Evolutionary conservation across 2,329 filamentous ascomycete genomes (phyloP), one percentile per base, ranked within the genome.

Genomic region (Zymoseptoria crescenta): DNA sequence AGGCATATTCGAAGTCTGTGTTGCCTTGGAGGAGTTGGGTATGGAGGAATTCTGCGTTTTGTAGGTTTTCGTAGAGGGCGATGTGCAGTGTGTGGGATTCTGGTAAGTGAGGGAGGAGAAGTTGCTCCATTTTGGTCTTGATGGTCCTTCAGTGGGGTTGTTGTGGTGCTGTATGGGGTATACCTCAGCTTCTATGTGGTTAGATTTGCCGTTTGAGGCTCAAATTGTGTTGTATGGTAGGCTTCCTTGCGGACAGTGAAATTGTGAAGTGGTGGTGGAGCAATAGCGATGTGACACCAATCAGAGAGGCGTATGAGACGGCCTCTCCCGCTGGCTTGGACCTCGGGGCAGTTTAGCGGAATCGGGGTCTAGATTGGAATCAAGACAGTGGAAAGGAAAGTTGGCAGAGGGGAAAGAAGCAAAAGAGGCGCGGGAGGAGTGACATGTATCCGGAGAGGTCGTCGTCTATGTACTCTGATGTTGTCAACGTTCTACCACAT

Each of bases 11-110:
- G 68, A 92, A 97, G 8, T 87, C 86, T 9, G 83, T 70, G 71
- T 97, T 96, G 56, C 89, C 88, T 5, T 84, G 82, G n/a, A 97
- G 80, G 4, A 99, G 83, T 76, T 96, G 92, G 66, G 87, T 80
- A 56, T 91, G 87, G 50, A 99, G 79, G 69, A 87, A 91, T 0
- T 82, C 75, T 9, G 91, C 83, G 73, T 99, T 99, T 62, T 82
- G 73, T 58, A 97, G 83, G 72, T 89, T 78, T 21, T 79, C 82
- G 77, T 94, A 96, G 30, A 96, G 77, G 50, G 84, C 86, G 54
- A 90, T 76, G 73, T 94, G 86, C 29, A 96, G 78, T 6, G 83
- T 80, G 71, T 91, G 80, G 0, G 56, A 27, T 6, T 79, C 69
- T 1, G 90, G 88, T 50, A 95, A 77, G 73, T 96, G 91, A 61